These are phyloP conservation scores for Rhynchosporium secalis DNA, from an alignment of 2,329 filamentous ascomycete genomes.

Conservation along the genomic window DNA sequence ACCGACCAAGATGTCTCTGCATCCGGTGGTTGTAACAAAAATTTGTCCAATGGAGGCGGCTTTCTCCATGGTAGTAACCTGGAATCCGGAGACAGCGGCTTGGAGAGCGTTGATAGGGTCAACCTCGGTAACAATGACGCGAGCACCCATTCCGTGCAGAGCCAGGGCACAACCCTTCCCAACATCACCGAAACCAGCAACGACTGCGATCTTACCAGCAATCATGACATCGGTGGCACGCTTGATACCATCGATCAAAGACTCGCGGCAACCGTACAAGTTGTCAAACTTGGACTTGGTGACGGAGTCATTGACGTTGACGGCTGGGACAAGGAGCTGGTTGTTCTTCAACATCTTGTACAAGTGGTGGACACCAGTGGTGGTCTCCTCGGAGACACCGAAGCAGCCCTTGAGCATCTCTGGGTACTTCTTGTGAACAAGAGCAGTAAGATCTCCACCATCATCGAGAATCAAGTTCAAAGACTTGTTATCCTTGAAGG, in stretches of 20 bases:
- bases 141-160: conserved; percentile 95
- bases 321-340: conserved; percentile 86
- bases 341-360: conserved; percentile 96
- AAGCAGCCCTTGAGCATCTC: conserved; percentile 98
- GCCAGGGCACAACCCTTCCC: conserved; percentile 98
- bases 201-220: conserved; percentile 96
- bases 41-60: conserved; percentile 88
- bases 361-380: conserved; percentile 98
- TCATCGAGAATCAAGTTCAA: conserved; percentile 99
- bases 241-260: conserved; percentile 99
- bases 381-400: conserved; percentile 99
- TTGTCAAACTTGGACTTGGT: conserved; percentile 99
- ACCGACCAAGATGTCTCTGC: conserved; percentile 94
- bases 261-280: conserved; percentile 98
- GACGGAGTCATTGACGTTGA: conserved; percentile 99
- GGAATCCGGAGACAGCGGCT: conserved; percentile 94
- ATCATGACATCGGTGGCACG: conserved; percentile 99
- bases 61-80: conserved; percentile 98
- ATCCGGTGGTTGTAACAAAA: conserved; percentile 98
- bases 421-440: conserved; percentile 98
- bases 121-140: conserved; percentile 93
- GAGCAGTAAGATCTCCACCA: conserved; percentile 92
- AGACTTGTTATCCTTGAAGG: conserved; percentile 95
- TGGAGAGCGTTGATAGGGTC: conserved; percentile 99
- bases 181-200: conserved; percentile 98